Evolutionary conservation across 2,329 filamentous ascomycete genomes (phyloP), one percentile per base, ranked within the genome.

Genomic region (Fusarium goolgardi): DNA sequence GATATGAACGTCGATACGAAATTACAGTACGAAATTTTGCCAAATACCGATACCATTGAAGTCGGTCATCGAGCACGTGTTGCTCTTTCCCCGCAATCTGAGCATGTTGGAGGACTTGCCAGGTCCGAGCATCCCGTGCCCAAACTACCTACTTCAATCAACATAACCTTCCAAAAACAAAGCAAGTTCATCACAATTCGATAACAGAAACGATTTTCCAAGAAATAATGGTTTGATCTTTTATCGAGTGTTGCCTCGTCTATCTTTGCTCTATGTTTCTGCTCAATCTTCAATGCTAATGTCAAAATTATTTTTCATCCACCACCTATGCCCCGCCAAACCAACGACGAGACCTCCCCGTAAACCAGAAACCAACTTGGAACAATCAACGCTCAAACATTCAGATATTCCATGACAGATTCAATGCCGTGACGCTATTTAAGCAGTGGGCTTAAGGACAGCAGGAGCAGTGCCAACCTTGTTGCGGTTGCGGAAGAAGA

Each of bases 401-500:
- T 35, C 32, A 45, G 51, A 58, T 39, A 53, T 35, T 37, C 29
- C 46, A 21, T 35, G 54, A 62, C 56, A 41, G 53, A 55, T 50
- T 23, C 52, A 44, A 57, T 29, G 1, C 16, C 29, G 6, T 37
- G 12, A 41, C 37, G n/a, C 52, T 53, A 9, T 20, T 53, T 70
- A 69, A 43, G 66, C 66, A 18, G 45, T 50, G 5, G 66, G 66
- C 53, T 70, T 54, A 51, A 76, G 59, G 18, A 67, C 62, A 23
- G 73, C 71, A 32, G 80, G 80, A 69, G 77, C 77, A 32, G 89
- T 81, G 71, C 96, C 96, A 25, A 97, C 82, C 21, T 93, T 92
- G 82, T 98, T 99, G 74, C 86, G 86, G 86, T 99, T 99, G 77
- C 95, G 90, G 91, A 92, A 99, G 88, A 99, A 97, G 56, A 97